Conservation (phyloP, 352 stramenopile genomes). For the Elongisporangium anandrum region DNA sequence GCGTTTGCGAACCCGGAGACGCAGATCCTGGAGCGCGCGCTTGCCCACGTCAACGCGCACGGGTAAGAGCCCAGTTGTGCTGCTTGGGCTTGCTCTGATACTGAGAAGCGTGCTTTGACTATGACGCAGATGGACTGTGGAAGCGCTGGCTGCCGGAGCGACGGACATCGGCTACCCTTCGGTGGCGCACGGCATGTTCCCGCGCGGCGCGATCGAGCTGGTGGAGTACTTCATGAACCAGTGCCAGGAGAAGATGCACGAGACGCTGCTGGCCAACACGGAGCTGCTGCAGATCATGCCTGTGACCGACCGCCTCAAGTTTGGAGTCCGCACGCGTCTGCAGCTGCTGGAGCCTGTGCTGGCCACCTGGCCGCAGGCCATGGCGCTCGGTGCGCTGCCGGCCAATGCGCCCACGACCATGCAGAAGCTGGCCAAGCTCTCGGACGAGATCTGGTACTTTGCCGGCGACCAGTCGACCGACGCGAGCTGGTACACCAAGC, state of each 20-base stretch:
- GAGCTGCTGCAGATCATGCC: conserved; percentile 58
- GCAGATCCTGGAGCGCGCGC: conserved; percentile 47
- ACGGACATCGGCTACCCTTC: conserved; percentile 68
- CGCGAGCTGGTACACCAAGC: conserved; percentile 84
- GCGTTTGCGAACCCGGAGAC: conserved; percentile 35
- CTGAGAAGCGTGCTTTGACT: conserved; percentile 2
- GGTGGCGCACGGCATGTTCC: conserved; percentile 80
- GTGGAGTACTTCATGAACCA: conserved; percentile 87
- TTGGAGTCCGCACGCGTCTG: conserved; percentile 64
- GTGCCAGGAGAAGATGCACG: conserved; percentile 49
- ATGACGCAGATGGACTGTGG: conserved; percentile 64
- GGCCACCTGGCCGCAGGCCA: conserved; percentile 66
- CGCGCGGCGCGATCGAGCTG: conserved; percentile 68
- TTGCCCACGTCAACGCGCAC: conserved; percentile 37
- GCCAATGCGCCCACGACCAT: conserved; percentile 69
- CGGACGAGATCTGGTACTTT: conserved; percentile 88
- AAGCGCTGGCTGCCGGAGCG: conserved; percentile 66
- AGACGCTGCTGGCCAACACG: conserved; percentile 54
- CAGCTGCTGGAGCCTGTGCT: conserved; percentile 61
- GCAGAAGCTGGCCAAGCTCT: conserved; percentile 59
- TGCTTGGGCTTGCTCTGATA: conserved; percentile 8
- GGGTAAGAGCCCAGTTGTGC: conserved; percentile 26
- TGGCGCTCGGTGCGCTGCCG: conserved; percentile 73
- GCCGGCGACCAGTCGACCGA: conserved; percentile 83
- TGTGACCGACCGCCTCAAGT: conserved; percentile 80